A percentile compares a stretch with the other conserved stretches of the same genome.
Conservation (phyloP, 164 flowering plant genomes). For the Vitis labrusca region DNA sequence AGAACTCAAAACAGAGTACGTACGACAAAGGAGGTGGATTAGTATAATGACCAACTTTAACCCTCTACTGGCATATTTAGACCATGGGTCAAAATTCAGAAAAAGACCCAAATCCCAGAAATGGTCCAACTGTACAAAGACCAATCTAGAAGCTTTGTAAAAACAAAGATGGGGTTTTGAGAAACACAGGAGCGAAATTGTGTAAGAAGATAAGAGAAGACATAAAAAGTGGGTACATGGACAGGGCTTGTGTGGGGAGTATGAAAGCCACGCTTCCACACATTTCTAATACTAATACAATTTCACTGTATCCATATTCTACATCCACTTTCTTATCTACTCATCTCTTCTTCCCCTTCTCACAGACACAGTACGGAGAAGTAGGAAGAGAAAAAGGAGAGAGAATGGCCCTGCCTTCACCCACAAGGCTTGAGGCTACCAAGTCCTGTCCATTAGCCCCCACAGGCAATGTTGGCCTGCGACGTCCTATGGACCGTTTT, state of each 20-base stretch:
- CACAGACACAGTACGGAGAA: neutral
- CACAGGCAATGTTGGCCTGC: constrained; percentile 34
- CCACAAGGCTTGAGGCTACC: constrained; percentile 20
- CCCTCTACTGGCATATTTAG: neutral
- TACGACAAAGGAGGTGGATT: too few species aligned
- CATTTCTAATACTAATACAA: neutral
- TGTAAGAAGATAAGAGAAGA: neutral
- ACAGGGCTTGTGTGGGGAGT: constrained; percentile 33
- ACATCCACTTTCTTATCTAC: constrained; percentile 18
- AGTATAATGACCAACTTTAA: neutral
- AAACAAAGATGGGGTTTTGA: neutral
- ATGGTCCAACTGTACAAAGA: neutral
- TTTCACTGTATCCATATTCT: neutral
- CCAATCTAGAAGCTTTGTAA: neutral
- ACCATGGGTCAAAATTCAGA: neutral
- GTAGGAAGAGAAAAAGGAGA: constrained; percentile 1
- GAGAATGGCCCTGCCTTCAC: constrained; percentile 48
- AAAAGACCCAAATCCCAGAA: neutral
- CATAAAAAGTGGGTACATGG: neutral
- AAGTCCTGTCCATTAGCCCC: constrained; percentile 26
- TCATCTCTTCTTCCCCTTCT: constrained; percentile 13
- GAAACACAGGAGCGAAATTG: neutral
- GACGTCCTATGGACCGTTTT: constrained; percentile 41
- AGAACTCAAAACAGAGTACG: neutral
- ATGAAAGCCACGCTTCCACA: constrained; percentile 53